Evolutionary conservation across 805 yeast species (phyloP).

Genomic region (Metschnikowia orientalis): DNA sequence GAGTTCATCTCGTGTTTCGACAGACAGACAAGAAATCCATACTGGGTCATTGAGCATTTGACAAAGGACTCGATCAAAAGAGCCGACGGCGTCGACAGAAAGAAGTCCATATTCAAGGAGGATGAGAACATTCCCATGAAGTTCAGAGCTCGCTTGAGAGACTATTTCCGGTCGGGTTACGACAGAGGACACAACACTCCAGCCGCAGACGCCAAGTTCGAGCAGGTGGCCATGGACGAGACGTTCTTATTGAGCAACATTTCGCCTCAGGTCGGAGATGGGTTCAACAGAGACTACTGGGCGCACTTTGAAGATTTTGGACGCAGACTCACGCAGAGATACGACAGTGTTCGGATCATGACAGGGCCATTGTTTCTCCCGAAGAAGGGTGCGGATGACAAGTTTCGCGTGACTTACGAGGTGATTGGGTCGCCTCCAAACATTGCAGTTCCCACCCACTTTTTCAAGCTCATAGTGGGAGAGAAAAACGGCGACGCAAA

Average conservation of each 20-base stretch:
- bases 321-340: constrained; percentile 67
- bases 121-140: constrained; percentile 74
- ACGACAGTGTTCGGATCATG: constrained; percentile 73
- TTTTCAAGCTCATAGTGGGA: constrained; percentile 85
- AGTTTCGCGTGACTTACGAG: constrained; percentile 80
- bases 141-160: constrained; percentile 74
- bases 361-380: constrained; percentile 95
- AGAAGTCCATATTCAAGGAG: constrained; percentile 78
- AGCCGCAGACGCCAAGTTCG: constrained; percentile 93
- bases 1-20: constrained; percentile 88
- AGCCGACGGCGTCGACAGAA: constrained; percentile 61
- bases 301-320: constrained; percentile 91
- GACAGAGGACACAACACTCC: constrained; percentile 98
- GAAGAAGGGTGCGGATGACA: constrained; percentile 73
- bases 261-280: constrained; percentile 96
- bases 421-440: constrained; percentile 95
- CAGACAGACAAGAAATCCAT: constrained; percentile 79
- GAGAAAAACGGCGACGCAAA: constrained; percentile 48
- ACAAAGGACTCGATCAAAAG: constrained; percentile 63
- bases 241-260: constrained; percentile 87
- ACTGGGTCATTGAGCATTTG: constrained; percentile 86
- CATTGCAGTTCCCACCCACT: constrained; percentile 96
- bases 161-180: constrained; percentile 91
- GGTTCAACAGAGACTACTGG: constrained; percentile 96
- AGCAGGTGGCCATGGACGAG: constrained; percentile 90